These are phyloP conservation scores for Trichophaea hybrida DNA, from an alignment of 2,329 filamentous ascomycete genomes.

Conservation along the genomic window DNA sequence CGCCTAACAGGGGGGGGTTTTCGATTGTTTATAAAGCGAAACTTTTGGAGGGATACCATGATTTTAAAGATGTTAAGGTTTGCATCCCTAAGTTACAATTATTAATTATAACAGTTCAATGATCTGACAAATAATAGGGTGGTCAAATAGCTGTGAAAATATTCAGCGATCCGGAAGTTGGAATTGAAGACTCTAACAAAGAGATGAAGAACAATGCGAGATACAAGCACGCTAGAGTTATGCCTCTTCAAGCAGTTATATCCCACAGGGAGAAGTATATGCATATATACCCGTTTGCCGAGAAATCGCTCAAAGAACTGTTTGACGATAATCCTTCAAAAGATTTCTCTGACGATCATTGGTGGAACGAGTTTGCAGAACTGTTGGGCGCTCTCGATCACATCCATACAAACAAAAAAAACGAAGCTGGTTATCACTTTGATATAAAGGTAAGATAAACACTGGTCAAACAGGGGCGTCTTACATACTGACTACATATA, in stretches of 20 bases:
- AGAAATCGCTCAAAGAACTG: neutral
- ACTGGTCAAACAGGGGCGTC: neutral
- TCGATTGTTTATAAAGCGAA: constrained; percentile 6
- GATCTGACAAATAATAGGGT: neutral
- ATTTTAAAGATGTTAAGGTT: constrained; percentile 5
- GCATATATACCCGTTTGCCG: constrained; percentile 8
- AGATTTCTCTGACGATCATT: neutral
- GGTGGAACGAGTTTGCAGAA: constrained; percentile 3
- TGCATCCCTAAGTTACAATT: neutral
- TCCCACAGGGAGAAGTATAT: neutral
- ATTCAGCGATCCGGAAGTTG: neutral
- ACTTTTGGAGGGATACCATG: constrained; percentile 1
- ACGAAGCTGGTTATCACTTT: constrained; percentile 3
- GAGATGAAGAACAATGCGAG: constrained; percentile 1
- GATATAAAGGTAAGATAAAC: neutral
- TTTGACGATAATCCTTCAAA: neutral
- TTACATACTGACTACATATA: neutral
- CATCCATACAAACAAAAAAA: neutral
- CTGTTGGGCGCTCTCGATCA: constrained; percentile 4
- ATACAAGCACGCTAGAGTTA: neutral
- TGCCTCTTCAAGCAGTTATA: constrained; percentile 1
- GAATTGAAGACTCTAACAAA: neutral
- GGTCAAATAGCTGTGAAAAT: constrained; percentile 4
- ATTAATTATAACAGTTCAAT: neutral
- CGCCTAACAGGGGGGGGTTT: constrained; percentile 1